phyloP scores from a whole-genome alignment of 1,139 yeast species.

The Protomyces gravidus region DNA sequence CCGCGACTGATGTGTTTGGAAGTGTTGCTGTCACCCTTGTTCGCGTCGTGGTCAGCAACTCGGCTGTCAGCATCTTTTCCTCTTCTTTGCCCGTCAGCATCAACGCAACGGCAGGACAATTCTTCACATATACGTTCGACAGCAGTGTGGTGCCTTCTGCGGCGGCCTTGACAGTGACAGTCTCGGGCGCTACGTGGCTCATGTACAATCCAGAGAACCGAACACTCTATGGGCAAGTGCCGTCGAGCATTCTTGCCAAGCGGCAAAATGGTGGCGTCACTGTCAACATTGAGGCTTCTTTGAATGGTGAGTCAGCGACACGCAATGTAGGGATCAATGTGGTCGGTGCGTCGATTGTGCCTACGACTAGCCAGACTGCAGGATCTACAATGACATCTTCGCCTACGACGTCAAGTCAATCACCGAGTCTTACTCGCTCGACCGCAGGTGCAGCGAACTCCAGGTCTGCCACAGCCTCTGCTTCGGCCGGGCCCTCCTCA shows the following conservation, averaged over 20 bases:
- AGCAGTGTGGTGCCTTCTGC: constrained; percentile 43
- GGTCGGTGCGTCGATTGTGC: constrained; percentile 29
- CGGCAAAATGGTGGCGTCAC: constrained; percentile 28
- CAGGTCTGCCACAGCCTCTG: constrained; percentile 38
- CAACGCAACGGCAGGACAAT: constrained; percentile 64
- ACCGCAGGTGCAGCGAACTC: constrained; percentile 39
- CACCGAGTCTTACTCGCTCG: constrained; percentile 34
- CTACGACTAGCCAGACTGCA: constrained; percentile 25
- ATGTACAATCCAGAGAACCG: constrained; percentile 54
- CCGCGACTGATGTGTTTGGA: constrained; percentile 33
- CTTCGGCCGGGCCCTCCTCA: background rate
- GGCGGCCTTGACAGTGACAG: constrained; percentile 50
- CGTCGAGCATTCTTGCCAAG: constrained; percentile 39
- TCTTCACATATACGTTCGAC: constrained; percentile 49
- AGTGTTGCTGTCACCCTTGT: constrained; percentile 31
- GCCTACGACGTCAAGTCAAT: constrained; percentile 34
- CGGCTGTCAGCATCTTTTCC: constrained; percentile 40
- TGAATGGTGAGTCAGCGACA: constrained; percentile 29
- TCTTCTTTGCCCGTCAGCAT: constrained; percentile 36
- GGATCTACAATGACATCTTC: constrained; percentile 35
- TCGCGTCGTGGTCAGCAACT: constrained; percentile 39
- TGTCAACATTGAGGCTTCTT: constrained; percentile 32
- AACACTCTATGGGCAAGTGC: constrained; percentile 67
- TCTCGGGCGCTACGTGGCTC: constrained; percentile 56
- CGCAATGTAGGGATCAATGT: constrained; percentile 29